Percentiles rank a stretch among this genome's conserved stretches.
These are phyloP conservation scores for Piper longum DNA, from an alignment of 164 flowering plant genomes.

Conservation along the genomic window DNA sequence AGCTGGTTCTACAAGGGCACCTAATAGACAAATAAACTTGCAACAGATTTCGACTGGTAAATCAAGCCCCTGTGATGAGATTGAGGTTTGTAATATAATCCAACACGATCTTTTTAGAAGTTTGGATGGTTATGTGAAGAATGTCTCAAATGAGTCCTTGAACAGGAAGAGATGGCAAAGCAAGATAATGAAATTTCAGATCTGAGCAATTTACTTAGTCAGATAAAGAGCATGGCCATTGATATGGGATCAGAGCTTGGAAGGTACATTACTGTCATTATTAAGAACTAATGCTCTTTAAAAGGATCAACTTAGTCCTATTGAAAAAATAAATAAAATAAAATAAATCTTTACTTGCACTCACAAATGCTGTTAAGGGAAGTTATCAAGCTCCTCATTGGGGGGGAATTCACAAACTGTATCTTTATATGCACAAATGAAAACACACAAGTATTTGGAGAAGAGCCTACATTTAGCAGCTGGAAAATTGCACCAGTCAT, in stretches of 20 bases:
- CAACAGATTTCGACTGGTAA: constrained; percentile 36
- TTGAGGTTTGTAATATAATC: constrained; percentile 38
- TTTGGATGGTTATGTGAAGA: background rate
- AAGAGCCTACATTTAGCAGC: background rate
- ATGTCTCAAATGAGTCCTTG: background rate
- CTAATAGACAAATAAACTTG: constrained; percentile 20
- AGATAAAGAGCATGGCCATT: constrained; percentile 14
- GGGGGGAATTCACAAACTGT: background rate
- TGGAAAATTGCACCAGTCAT: background rate
- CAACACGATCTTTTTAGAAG: background rate
- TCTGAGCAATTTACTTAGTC: constrained; percentile 8
- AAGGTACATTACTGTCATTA: constrained; percentile 27
- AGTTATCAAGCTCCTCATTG: too few species aligned
- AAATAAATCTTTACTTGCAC: too few species aligned
- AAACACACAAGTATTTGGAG: background rate
- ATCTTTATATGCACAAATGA: too few species aligned
- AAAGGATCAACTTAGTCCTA: too few species aligned
- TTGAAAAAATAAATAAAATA: too few species aligned
- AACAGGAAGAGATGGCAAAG: constrained; percentile 14
- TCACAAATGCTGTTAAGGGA: background rate
- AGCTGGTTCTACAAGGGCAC: constrained; percentile 40
- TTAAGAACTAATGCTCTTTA: background rate
- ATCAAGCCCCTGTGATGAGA: constrained; percentile 47
- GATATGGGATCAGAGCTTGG: constrained; percentile 14
- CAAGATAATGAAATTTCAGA: constrained; percentile 14